Evolutionary conservation across 805 yeast species (phyloP).

Genomic region (Myxozyma neglecta): DNA sequence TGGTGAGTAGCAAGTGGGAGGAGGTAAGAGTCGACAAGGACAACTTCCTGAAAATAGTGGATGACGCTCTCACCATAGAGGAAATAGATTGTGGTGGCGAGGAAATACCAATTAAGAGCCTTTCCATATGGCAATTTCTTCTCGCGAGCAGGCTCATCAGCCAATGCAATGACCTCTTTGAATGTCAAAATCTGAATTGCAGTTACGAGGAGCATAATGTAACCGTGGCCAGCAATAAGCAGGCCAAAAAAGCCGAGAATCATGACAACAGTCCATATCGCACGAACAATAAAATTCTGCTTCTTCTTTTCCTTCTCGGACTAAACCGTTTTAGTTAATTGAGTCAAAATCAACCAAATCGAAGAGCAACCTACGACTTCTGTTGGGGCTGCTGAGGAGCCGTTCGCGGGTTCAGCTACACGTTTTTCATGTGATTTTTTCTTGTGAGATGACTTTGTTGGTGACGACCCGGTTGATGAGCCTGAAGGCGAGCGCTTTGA

Average conservation of each 20-base stretch:
- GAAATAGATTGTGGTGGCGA: slow-evolving; percentile 80
- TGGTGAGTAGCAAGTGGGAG: slow-evolving; percentile 72
- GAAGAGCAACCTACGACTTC: not conserved
- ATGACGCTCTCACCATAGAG: slow-evolving; percentile 83
- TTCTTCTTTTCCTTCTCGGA: slow-evolving; percentile 64
- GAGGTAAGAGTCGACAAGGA: slow-evolving; percentile 55
- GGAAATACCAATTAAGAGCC: slow-evolving; percentile 45
- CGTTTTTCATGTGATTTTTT: not conserved
- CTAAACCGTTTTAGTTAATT: not conserved
- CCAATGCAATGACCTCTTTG: slow-evolving; percentile 83
- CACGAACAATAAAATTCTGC: slow-evolving; percentile 80
- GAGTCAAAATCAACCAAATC: not conserved
- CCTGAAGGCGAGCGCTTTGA: slow-evolving; percentile 10
- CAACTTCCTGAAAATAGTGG: slow-evolving; percentile 58
- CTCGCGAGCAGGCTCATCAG: slow-evolving; percentile 80
- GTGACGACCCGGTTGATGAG: not conserved
- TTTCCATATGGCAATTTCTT: slow-evolving; percentile 66
- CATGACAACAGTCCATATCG: slow-evolving; percentile 94
- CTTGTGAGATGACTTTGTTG: slow-evolving; percentile 8
- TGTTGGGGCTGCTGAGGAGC: not conserved
- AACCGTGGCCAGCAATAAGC: slow-evolving; percentile 79
- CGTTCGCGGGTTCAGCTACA: not conserved
- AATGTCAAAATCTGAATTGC: slow-evolving; percentile 79
- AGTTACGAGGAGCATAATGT: slow-evolving; percentile 71
- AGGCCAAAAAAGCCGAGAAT: slow-evolving; percentile 67